Base-by-base conservation (phyloP, 108 stramenopile genomes). In the Epithemia pelagica region DNA sequence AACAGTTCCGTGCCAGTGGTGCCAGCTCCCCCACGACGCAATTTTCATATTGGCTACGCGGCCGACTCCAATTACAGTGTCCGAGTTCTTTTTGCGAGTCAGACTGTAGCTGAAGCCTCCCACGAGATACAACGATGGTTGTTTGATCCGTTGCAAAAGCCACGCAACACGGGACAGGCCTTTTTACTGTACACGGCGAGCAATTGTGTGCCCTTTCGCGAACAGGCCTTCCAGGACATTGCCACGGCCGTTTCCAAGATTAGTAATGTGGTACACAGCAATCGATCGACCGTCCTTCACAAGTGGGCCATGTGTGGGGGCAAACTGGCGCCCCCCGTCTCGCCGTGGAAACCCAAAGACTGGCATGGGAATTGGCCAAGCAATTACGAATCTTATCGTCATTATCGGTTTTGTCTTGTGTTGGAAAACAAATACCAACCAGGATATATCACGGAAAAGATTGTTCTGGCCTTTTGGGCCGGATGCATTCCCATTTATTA, bases 401-500 rank as follows among this genome's bases (percentile, higher is more conserved):
- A 57, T 21, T 57, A 57, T 26, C 71, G 78, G 1, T 87, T 79
- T 59, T 78, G 80, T 28, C 62, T 87, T 2, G 78, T 79, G 33
- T 78, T 87, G 82, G 85, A 87, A 61, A 80, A 87, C 58, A 52
- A 63, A 28, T 28, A 68, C n/a, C 46, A 54, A 7, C 32, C 30
- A 30, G 78, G 78, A 2, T 87, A 87, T 58, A 64, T 87, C 1
- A 80, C 86, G 1, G 86, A 87, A 78, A 87, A 87, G 63, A 82
- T 87, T 52, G 28, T 87, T 61, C 62, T 74, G 71, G 80, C 68
- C 31, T 84, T 78, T 65, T 61, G 64, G 53, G 81, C 73, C 5
- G 86, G 83, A 26, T 68, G 80, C 20, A 67, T 87, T 30, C 85
- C 85, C 5, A 73, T 87, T 10, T 87, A 82, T 62, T 87, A 73